phyloP scores from a whole-genome alignment of 441 rosid species.

The Euphorbia celastroides region DNA sequence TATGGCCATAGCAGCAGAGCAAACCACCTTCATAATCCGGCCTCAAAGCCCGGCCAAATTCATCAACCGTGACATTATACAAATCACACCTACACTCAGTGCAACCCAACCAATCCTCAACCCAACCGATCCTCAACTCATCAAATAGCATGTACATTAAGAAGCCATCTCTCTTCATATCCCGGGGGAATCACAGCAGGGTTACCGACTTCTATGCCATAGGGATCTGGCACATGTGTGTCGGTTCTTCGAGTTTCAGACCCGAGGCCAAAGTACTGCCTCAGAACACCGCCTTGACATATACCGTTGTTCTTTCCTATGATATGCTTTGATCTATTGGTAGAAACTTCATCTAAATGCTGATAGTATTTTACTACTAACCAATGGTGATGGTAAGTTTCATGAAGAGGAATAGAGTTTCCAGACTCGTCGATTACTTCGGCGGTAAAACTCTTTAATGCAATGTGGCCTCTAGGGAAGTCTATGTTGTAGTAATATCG shows the following conservation, averaged over 20 bases:
- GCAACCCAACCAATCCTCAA: conserved; percentile 63
- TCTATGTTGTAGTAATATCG: conserved; percentile 44
- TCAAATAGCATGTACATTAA: conserved; percentile 87
- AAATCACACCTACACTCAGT: conserved; percentile 72
- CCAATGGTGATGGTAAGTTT: conserved; percentile 95
- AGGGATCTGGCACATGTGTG: conserved; percentile 71
- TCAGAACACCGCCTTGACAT: conserved; percentile 36
- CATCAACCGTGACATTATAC: conserved; percentile 60
- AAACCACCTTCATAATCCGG: conserved; percentile 69
- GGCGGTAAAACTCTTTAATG: conserved; percentile 55
- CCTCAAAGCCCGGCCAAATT: conserved; percentile 36
- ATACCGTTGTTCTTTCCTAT: conserved; percentile 49
- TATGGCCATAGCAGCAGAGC: conserved; percentile 55
- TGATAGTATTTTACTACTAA: conserved; percentile 37
- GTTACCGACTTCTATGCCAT: conserved; percentile 70
- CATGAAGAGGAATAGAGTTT: conserved; percentile 62
- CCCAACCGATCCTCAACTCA: conserved; percentile 77
- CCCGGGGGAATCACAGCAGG: conserved; percentile 61
- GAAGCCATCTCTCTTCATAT: conserved; percentile 61
- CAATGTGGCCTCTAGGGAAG: conserved; percentile 84
- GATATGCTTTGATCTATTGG: conserved; percentile 20
- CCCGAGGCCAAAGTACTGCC: conserved; percentile 69
- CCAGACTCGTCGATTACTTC: conserved; percentile 70
- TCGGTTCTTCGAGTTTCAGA: conserved; percentile 72
- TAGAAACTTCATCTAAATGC: conserved; percentile 16